Evolutionary conservation across 768 basidiomycete genomes (phyloP).

Genomic region (Suillus subluteus): DNA sequence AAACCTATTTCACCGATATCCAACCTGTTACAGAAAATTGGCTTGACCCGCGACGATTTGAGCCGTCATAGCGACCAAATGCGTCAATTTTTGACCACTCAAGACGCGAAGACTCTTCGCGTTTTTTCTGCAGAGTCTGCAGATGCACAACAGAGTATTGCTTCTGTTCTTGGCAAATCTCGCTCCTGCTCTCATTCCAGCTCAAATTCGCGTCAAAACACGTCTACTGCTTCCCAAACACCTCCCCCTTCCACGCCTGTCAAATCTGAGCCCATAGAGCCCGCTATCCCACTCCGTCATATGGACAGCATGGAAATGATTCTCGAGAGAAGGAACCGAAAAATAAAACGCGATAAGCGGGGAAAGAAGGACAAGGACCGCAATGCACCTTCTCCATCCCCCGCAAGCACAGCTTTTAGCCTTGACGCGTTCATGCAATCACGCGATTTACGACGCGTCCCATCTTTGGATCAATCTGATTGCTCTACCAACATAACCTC

Average conservation of each 20-base stretch:
- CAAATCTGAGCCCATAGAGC: slow-evolving; percentile 63
- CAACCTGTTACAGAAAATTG: slow-evolving; percentile 68
- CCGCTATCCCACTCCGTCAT: slow-evolving; percentile 51
- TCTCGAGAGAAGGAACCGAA: slow-evolving; percentile 69
- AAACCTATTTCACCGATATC: slow-evolving; percentile 66
- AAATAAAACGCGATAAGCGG: slow-evolving; percentile 54
- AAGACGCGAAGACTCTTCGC: slow-evolving; percentile 50
- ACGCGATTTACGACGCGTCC: slow-evolving; percentile 56
- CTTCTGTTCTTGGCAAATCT: slow-evolving; percentile 44
- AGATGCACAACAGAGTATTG: slow-evolving; percentile 39
- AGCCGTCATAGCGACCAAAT: slow-evolving; percentile 74
- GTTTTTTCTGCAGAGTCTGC: slow-evolving; percentile 39
- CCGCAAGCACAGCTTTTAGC: slow-evolving; percentile 48
- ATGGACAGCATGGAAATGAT: slow-evolving; percentile 80
- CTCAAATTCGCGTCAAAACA: slow-evolving; percentile 52
- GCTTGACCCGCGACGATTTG: slow-evolving; percentile 79
- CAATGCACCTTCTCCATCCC: slow-evolving; percentile 55
- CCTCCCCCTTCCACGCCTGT: slow-evolving; percentile 62
- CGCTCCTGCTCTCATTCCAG: slow-evolving; percentile 45
- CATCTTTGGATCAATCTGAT: slow-evolving; percentile 36
- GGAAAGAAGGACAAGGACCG: slow-evolving; percentile 51
- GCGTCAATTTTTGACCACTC: slow-evolving; percentile 73
- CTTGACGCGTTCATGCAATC: slow-evolving; percentile 53
- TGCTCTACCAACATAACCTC: slow-evolving; percentile 26
- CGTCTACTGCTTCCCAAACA: slow-evolving; percentile 39